These are phyloP conservation scores for Ascochyta koolunga DNA, from an alignment of 2,329 filamentous ascomycete genomes.

Conservation along the genomic window DNA sequence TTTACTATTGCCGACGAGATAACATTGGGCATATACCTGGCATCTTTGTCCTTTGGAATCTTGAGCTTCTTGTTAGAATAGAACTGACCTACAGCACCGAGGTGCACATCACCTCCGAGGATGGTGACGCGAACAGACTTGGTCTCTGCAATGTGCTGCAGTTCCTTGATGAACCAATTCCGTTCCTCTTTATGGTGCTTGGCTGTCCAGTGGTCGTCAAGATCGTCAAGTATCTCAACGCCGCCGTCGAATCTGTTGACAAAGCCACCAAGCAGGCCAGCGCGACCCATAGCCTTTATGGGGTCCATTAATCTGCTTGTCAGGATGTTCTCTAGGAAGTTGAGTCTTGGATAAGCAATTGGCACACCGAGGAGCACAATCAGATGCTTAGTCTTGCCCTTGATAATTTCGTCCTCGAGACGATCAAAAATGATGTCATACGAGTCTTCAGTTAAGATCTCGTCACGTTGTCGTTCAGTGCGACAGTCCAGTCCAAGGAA, in stretches of 20 bases:
- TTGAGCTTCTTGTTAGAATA: slow-evolving; percentile 80
- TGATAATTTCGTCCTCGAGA: slow-evolving; percentile 78
- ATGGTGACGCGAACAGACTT: slow-evolving; percentile 93
- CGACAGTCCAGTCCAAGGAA: slow-evolving; percentile 89
- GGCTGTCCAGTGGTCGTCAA: slow-evolving; percentile 97
- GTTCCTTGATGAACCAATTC: slow-evolving; percentile 82
- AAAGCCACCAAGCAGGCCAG: slow-evolving; percentile 77
- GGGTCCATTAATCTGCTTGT: slow-evolving; percentile 87
- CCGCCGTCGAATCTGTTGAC: slow-evolving; percentile 91
- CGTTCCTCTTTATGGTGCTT: slow-evolving; percentile 93
- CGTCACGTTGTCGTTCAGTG: slow-evolving; percentile 84
- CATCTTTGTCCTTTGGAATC: slow-evolving; percentile 86
- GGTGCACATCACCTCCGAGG: slow-evolving; percentile 90
- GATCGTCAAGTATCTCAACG: slow-evolving; percentile 87
- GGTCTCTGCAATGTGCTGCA: slow-evolving; percentile 91
- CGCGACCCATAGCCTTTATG: slow-evolving; percentile 83
- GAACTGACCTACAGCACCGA: slow-evolving; percentile 92
- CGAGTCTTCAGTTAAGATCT: slow-evolving; percentile 79
- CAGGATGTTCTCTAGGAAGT: slow-evolving; percentile 70
- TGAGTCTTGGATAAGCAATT: slow-evolving; percentile 54
- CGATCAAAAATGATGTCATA: slow-evolving; percentile 88
- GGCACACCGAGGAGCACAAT: slow-evolving; percentile 82
- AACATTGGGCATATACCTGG: slow-evolving; percentile 95
- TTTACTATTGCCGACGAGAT: slow-evolving; percentile 95
- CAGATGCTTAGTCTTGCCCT: slow-evolving; percentile 86